phyloP scores from a whole-genome alignment of 2,329 filamentous ascomycete genomes.

The Chaetomium globosum region DNA sequence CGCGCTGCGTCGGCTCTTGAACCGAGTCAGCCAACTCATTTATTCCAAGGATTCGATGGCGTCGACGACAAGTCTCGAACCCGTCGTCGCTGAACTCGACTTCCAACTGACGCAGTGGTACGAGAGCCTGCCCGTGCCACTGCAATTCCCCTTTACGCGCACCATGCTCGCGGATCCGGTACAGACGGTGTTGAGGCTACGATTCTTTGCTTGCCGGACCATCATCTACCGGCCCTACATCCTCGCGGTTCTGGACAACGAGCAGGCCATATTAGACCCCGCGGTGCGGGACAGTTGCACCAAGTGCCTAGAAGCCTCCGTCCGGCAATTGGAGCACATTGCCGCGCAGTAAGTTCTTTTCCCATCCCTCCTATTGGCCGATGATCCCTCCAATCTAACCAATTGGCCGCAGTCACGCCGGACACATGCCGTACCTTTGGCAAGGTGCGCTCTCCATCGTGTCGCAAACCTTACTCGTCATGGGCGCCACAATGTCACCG shows the following conservation, averaged over 20 bases:
- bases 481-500: slow-evolving; percentile 81
- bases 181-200: slow-evolving; percentile 75
- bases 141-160: slow-evolving; percentile 76
- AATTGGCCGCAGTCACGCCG: slow-evolving; percentile 64
- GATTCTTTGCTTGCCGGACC: slow-evolving; percentile 83
- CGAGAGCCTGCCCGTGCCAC: slow-evolving; percentile 70
- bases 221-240: slow-evolving; percentile 87
- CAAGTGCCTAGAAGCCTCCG: slow-evolving; percentile 78
- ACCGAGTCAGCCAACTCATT: slow-evolving; percentile 76
- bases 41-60: slow-evolving; percentile 74
- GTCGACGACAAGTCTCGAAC: slow-evolving; percentile 72
- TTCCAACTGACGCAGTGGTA: slow-evolving; percentile 86
- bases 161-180: slow-evolving; percentile 70
- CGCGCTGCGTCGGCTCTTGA: slow-evolving; percentile 73
- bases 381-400: slow-evolving; percentile 42
- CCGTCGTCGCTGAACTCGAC: slow-evolving; percentile 77
- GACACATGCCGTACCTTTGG: slow-evolving; percentile 84
- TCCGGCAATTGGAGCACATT: slow-evolving; percentile 78
- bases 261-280: slow-evolving; percentile 70
- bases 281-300: slow-evolving; percentile 76
- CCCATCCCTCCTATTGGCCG: slow-evolving; percentile 27
- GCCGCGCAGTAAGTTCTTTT: slow-evolving; percentile 66
- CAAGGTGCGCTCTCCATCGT: slow-evolving; percentile 82
- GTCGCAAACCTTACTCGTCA: slow-evolving; percentile 77
- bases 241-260: slow-evolving; percentile 75